Evolutionary conservation across 805 yeast genomes (phyloP).

Genomic region (Yamadazyma nakazawae): DNA sequence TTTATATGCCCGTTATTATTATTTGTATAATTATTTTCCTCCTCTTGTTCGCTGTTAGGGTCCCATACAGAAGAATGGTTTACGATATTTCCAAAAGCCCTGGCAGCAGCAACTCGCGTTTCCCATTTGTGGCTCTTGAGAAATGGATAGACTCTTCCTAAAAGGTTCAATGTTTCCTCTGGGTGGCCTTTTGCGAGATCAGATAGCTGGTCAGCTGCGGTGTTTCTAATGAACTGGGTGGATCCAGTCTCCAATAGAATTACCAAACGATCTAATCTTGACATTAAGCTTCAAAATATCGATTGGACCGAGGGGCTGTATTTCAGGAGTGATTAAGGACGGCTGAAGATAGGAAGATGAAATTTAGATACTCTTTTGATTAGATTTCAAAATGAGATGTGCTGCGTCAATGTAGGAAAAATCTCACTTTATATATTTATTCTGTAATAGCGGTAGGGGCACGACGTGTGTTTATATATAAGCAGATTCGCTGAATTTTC

Average conservation of each 20-base stretch:
- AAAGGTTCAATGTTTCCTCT: conserved; percentile 77
- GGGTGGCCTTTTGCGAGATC: conserved; percentile 94
- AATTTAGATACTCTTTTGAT: neutral
- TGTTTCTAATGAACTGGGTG: conserved; percentile 85
- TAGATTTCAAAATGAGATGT: conserved; percentile 8
- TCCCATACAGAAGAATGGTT: conserved; percentile 79
- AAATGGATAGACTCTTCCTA: conserved; percentile 90
- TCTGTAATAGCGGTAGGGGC: conserved; percentile 3
- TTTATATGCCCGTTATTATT: conserved; percentile 6
- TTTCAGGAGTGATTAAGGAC: neutral
- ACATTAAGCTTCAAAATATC: conserved; percentile 22
- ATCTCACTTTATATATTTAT: conserved; percentile 6
- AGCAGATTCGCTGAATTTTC: neutral
- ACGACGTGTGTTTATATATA: conserved; percentile 6
- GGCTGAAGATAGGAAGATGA: neutral
- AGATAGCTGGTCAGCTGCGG: conserved; percentile 96
- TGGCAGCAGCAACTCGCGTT: conserved; percentile 89
- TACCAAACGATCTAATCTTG: conserved; percentile 56
- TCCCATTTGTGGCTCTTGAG: conserved; percentile 88
- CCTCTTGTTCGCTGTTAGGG: conserved; percentile 50
- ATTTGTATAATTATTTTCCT: conserved; percentile 12
- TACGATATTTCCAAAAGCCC: conserved; percentile 92
- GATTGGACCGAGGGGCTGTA: neutral
- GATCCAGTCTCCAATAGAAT: conserved; percentile 86
- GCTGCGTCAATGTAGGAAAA: conserved; percentile 7